A percentile compares a stretch with the other conserved stretches of the same genome.
Evolutionary conservation across 768 basidiomycete genomes (phyloP).

Genomic region (Suillus alpinus): DNA sequence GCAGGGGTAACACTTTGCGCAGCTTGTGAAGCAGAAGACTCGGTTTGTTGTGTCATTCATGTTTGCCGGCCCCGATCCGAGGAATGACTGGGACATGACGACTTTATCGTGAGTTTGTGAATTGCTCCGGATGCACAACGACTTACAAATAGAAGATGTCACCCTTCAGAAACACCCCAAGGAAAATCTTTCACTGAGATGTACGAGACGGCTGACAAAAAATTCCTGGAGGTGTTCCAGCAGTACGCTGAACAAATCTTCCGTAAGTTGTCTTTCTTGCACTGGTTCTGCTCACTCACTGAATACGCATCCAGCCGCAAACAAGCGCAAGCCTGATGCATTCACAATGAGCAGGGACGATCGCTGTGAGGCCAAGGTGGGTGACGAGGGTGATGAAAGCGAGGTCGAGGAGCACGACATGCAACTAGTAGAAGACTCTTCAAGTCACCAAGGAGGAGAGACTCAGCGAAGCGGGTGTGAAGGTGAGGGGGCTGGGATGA

Average conservation of each 20-base stretch:
- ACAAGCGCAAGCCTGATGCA: background rate
- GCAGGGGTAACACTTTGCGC: background rate
- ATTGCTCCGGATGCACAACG: background rate
- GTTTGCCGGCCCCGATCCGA: constrained; percentile 5
- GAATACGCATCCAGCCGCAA: background rate
- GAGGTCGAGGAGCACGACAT: background rate
- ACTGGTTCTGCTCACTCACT: background rate
- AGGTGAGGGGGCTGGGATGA: background rate
- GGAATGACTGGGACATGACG: constrained; percentile 5
- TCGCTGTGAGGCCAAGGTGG: background rate
- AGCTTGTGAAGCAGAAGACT: background rate
- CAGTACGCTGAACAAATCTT: constrained; percentile 1
- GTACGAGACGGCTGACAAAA: background rate
- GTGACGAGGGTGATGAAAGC: background rate
- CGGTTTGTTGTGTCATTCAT: background rate
- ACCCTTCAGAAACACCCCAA: background rate
- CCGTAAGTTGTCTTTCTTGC: background rate
- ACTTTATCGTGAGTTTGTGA: constrained; percentile 1
- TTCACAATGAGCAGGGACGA: background rate
- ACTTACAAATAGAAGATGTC: background rate
- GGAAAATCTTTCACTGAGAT: background rate
- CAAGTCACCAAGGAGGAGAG: background rate
- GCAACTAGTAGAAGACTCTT: background rate
- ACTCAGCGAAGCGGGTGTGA: background rate
- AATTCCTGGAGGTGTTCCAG: constrained; percentile 1